phyloP scores from a whole-genome alignment of 371 early-diverging fungal genomes.

The Mucor velutinosus region DNA sequence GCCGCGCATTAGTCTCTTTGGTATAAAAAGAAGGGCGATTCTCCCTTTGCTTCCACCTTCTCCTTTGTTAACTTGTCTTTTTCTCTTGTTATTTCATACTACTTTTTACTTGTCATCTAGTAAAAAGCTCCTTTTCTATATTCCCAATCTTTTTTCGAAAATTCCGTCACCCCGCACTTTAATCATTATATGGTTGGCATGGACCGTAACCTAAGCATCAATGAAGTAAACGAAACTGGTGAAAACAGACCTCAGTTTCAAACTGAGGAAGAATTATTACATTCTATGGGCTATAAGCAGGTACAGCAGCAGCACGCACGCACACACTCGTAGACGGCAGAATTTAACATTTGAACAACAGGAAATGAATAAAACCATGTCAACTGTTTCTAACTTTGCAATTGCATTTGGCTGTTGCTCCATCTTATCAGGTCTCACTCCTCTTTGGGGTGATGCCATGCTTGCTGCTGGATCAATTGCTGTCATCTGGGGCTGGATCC shows the following conservation, averaged over 20 bases:
- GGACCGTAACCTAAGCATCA: constrained; percentile 24
- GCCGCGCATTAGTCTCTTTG: constrained; percentile 8
- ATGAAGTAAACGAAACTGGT: constrained; percentile 37
- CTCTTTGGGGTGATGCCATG: constrained; percentile 64
- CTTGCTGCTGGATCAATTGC: constrained; percentile 70
- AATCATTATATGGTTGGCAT: constrained; percentile 30
- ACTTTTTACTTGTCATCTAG: constrained; percentile 4
- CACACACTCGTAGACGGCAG: background rate
- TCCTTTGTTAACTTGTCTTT: background rate
- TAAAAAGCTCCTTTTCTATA: constrained; percentile 3
- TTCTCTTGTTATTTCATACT: constrained; percentile 6
- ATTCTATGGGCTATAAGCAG: constrained; percentile 63
- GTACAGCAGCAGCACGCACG: constrained; percentile 17
- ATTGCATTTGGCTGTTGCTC: constrained; percentile 67
- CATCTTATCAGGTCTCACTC: constrained; percentile 61
- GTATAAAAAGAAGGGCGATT: constrained; percentile 13
- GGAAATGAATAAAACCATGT: constrained; percentile 69
- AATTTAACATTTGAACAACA: constrained; percentile 11
- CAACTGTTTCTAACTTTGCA: constrained; percentile 64
- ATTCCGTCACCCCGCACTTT: constrained; percentile 7
- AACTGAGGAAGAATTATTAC: constrained; percentile 49
- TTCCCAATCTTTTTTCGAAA: constrained; percentile 8
- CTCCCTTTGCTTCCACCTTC: background rate
- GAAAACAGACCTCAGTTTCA: constrained; percentile 23
- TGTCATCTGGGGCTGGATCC: constrained; percentile 72